Conservation (phyloP, 2,329 filamentous ascomycete species). For the Exophiala calicioides region DNA sequence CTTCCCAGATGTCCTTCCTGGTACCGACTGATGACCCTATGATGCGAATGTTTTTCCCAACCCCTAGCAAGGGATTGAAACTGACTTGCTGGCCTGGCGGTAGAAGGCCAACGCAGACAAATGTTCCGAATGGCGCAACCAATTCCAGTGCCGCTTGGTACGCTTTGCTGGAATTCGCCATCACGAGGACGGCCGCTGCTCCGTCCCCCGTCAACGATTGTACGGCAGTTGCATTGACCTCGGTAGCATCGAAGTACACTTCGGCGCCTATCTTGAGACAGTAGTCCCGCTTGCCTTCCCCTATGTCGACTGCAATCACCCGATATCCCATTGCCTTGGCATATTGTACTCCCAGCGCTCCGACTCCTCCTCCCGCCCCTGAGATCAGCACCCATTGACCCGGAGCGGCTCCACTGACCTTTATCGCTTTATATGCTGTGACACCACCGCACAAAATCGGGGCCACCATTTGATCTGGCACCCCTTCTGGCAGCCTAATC, state of each 20-base stretch:
- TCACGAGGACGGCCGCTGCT: conserved; percentile 20
- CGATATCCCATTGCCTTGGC: conserved; percentile 48
- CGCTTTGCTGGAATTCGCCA: conserved; percentile 19
- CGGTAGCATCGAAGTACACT: conserved; percentile 38
- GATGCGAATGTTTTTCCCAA: conserved; percentile 24
- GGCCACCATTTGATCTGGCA: conserved; percentile 42
- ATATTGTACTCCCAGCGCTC: conserved; percentile 40
- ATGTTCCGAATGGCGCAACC: conserved; percentile 42
- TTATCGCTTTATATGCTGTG: conserved; percentile 46
- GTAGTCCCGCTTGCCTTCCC: conserved; percentile 35
- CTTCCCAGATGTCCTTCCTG: conserved; percentile 26
- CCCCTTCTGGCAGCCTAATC: conserved; percentile 36
- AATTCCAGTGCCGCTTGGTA: conserved; percentile 34
- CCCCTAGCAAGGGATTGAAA: conserved; percentile 14
- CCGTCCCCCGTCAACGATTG: conserved; percentile 23
- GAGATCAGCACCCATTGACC: conserved; percentile 34
- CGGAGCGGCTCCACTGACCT: conserved; percentile 17
- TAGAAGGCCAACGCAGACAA: conserved; percentile 43
- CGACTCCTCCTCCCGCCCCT: conserved; percentile 43
- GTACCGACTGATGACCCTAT: conserved; percentile 28
- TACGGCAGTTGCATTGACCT: conserved; percentile 18
- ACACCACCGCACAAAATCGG: conserved; percentile 49
- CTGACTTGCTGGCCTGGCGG: conserved; percentile 8
- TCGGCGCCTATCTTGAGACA: conserved; percentile 41
- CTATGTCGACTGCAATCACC: conserved; percentile 44